A percentile compares a stretch with the other conserved stretches of the same genome.
phyloP scores from a whole-genome alignment of 495 filamentous ascomycete species.

The Neurospora sp. region DNA sequence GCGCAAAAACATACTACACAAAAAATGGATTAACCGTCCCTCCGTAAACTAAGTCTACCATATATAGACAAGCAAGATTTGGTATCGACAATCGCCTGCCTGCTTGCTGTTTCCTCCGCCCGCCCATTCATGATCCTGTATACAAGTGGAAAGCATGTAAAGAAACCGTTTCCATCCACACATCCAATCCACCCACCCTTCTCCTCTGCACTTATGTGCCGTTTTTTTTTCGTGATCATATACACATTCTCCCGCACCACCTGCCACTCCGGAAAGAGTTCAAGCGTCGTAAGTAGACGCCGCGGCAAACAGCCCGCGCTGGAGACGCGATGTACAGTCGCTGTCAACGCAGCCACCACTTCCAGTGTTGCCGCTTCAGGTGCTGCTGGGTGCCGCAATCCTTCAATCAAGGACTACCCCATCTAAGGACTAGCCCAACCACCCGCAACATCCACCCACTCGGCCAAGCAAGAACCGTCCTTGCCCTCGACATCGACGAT shows the following conservation, averaged over 20 bases:
- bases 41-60: background rate
- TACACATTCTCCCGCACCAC: background rate
- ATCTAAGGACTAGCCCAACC: slow-evolving; percentile 69
- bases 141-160: background rate
- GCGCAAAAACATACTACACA: background rate
- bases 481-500: slow-evolving; percentile 97
- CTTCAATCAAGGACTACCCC: slow-evolving; percentile 44
- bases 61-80: background rate
- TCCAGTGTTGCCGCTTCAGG: background rate
- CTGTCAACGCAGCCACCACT: background rate
- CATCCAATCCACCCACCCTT: background rate
- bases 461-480: slow-evolving; percentile 82
- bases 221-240: background rate
- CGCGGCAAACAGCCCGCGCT: background rate
- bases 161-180: background rate
- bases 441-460: slow-evolving; percentile 97
- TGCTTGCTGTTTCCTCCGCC: background rate
- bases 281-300: background rate
- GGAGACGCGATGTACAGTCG: background rate
- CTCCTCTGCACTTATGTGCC: background rate
- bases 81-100: background rate
- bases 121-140: background rate
- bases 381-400: background rate
- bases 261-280: background rate
- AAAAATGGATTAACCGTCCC: background rate